Percentiles rank a stretch among this genome's conserved stretches.
phyloP scores from a whole-genome alignment of 768 basidiomycete genomes.

The Kondoa malvinella region DNA sequence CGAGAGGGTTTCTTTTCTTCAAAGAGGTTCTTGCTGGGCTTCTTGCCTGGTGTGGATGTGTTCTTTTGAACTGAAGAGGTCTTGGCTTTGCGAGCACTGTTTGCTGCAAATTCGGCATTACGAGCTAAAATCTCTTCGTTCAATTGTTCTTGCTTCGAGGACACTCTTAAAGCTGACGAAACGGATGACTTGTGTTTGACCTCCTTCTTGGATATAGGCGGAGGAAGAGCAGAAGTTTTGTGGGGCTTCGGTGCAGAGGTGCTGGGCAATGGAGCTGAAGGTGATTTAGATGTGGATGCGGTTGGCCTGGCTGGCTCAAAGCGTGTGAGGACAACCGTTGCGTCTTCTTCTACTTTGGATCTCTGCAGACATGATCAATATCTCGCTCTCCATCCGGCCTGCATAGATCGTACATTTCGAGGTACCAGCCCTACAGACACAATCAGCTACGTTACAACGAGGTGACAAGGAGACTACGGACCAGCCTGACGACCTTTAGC shows the following conservation, averaged over 20 bases:
- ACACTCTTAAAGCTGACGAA: not conserved
- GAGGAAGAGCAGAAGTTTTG: too few species aligned
- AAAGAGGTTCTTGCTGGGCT: not conserved
- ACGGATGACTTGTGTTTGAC: not conserved
- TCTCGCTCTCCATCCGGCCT: not conserved
- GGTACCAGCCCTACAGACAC: not conserved
- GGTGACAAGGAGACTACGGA: not conserved
- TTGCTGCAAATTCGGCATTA: not conserved
- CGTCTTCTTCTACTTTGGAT: not conserved
- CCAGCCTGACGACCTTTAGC: not conserved
- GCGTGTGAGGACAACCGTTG: not conserved
- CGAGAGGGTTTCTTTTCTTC: not conserved
- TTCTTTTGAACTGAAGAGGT: not conserved
- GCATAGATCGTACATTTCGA: not conserved
- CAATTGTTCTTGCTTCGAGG: not conserved
- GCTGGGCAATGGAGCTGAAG: not conserved
- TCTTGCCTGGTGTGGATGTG: not conserved
- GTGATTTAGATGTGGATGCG: not conserved
- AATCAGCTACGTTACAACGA: not conserved
- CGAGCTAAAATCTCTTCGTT: not conserved
- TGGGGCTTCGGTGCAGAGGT: not conserved
- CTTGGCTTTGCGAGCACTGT: not conserved
- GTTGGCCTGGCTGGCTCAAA: not conserved
- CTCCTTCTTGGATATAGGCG: not conserved
- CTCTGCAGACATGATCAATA: not conserved